phyloP scores from a whole-genome alignment of 495 filamentous ascomycete genomes.

The Aspergillus homomorphus region DNA sequence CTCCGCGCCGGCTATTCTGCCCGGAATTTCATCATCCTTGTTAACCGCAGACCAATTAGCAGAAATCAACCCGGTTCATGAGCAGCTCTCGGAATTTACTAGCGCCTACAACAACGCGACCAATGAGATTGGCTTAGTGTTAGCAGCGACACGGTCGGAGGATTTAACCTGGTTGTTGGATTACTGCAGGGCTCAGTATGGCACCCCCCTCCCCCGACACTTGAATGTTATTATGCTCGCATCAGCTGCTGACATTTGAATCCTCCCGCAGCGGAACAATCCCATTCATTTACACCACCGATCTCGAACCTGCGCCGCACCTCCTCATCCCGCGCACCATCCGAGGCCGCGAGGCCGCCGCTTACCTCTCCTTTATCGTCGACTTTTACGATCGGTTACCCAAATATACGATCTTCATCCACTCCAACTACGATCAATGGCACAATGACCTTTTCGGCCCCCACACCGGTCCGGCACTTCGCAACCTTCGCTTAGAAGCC shows the following conservation, averaged over 20 bases:
- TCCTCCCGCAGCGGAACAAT: slow-evolving; percentile 21
- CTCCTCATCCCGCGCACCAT: slow-evolving; percentile 30
- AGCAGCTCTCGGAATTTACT: slow-evolving; percentile 20
- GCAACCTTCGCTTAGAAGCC: slow-evolving; percentile 32
- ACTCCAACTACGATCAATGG: slow-evolving; percentile 40
- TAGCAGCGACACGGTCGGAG: slow-evolving; percentile 25
- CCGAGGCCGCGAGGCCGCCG: slow-evolving; percentile 39
- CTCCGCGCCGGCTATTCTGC: neutral
- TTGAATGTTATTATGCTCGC: neutral
- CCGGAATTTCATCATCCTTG: slow-evolving; percentile 1
- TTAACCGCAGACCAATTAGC: neutral
- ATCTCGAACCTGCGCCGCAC: slow-evolving; percentile 26
- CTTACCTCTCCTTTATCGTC: slow-evolving; percentile 41
- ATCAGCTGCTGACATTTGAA: neutral
- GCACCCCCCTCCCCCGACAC: neutral
- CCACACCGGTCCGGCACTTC: slow-evolving; percentile 26
- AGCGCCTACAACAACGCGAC: slow-evolving; percentile 13
- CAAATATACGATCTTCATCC: slow-evolving; percentile 39
- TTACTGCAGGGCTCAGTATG: slow-evolving; percentile 27
- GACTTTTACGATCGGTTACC: slow-evolving; percentile 39
- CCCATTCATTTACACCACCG: slow-evolving; percentile 40
- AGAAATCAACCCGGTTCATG: slow-evolving; percentile 12
- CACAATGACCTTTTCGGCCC: slow-evolving; percentile 44
- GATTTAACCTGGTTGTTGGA: slow-evolving; percentile 29
- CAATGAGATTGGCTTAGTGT: slow-evolving; percentile 22